These are phyloP conservation scores for Colletotrichum magnum DNA, from an alignment of 2,329 filamentous ascomycete species.

Conservation along the genomic window DNA sequence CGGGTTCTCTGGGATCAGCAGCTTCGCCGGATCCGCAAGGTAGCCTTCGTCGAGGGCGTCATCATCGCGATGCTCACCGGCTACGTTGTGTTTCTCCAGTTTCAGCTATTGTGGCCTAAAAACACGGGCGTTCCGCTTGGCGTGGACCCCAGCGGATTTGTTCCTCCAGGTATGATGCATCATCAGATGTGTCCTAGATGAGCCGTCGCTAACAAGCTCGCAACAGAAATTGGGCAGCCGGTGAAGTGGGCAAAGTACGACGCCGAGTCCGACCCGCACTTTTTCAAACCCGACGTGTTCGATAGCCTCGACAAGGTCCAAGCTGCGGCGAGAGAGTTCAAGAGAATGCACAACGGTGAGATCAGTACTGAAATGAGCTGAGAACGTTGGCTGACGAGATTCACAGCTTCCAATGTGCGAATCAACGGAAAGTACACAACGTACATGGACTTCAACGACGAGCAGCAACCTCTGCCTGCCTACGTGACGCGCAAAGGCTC, in stretches of 20 bases:
- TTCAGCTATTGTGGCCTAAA: not conserved
- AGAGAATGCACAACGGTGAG: constrained; percentile 30
- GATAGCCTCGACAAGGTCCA: constrained; percentile 24
- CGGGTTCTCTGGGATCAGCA: constrained; percentile 16
- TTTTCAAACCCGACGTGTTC: constrained; percentile 27
- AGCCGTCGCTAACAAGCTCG: not conserved
- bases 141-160: constrained; percentile 30
- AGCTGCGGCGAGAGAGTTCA: constrained; percentile 23
- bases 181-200: not conserved
- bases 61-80: constrained; percentile 8
- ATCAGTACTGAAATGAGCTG: not conserved
- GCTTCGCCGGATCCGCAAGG: not conserved
- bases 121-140: constrained; percentile 3
- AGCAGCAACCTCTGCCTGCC: not conserved
- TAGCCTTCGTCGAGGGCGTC: constrained; percentile 12
- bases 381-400: not conserved
- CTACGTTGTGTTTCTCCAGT: constrained; percentile 9
- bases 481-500: constrained; percentile 24
- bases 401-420: constrained; percentile 18
- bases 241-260: constrained; percentile 33
- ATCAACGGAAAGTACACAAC: constrained; percentile 34
- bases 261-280: constrained; percentile 26
- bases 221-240: constrained; percentile 24
- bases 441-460: constrained; percentile 27
- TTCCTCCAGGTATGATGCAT: constrained; percentile 17